Conservation (phyloP, 768 basidiomycete genomes). For the Fomitopsis serialis region DNA sequence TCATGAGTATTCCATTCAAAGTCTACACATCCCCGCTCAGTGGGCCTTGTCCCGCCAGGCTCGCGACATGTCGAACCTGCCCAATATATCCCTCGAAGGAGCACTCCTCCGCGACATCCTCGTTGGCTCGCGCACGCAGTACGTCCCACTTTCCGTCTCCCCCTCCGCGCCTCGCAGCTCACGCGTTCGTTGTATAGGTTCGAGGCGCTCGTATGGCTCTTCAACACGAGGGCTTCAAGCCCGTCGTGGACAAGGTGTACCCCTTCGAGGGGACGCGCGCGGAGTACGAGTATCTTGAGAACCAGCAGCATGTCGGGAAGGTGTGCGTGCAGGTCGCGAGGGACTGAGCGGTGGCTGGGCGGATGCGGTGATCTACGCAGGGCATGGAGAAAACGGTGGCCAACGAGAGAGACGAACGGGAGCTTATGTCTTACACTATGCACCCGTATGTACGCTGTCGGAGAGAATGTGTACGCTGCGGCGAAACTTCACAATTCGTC, state of each 20-base stretch:
- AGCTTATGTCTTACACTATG: too few species aligned
- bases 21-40: too few species aligned
- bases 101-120: slow-evolving; percentile 45
- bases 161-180: background rate
- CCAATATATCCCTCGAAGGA: slow-evolving; percentile 10
- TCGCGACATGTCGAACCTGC: slow-evolving; percentile 14
- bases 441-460: too few species aligned
- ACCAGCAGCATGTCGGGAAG: slow-evolving; percentile 58
- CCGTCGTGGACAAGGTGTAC: slow-evolving; percentile 55
- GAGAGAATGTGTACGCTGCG: too few species aligned
- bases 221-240: slow-evolving; percentile 39
- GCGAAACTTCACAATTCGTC: too few species aligned
- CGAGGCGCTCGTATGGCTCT: slow-evolving; percentile 44
- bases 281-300: slow-evolving; percentile 49
- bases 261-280: slow-evolving; percentile 45
- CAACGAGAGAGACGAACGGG: too few species aligned
- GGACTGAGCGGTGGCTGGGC: slow-evolving; percentile 5
- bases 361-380: too few species aligned
- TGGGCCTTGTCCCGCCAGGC: slow-evolving; percentile 12
- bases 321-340: slow-evolving; percentile 44
- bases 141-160: slow-evolving; percentile 14
- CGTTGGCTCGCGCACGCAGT: slow-evolving; percentile 57
- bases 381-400: too few species aligned
- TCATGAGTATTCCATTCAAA: too few species aligned
- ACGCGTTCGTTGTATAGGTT: slow-evolving; percentile 32